phyloP scores from a whole-genome alignment of 2,329 filamentous ascomycete genomes.

The Bimuria novae-zelandiae region DNA sequence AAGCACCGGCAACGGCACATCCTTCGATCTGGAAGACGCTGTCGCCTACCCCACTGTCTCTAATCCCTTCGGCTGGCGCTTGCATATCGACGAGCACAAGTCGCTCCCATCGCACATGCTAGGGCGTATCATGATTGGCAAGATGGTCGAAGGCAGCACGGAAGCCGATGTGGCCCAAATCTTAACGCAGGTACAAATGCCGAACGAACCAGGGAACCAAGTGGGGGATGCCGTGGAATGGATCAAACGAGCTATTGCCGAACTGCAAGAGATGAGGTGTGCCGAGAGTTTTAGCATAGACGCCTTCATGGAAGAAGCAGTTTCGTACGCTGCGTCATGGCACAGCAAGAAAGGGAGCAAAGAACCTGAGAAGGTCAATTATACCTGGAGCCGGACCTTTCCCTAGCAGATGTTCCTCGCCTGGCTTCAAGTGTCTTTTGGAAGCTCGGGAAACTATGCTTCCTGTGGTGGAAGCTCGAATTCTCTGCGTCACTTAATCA shows the following conservation, averaged over 20 bases:
- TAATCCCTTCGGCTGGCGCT: constrained; percentile 20
- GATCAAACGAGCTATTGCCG: constrained; percentile 15
- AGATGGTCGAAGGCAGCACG: constrained; percentile 14
- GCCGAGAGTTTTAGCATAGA: constrained; percentile 20
- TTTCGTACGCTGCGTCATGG: constrained; percentile 12
- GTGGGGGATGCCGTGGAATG: constrained; percentile 15
- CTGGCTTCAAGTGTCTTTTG: neutral
- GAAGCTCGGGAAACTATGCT: neutral
- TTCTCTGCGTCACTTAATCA: no score
- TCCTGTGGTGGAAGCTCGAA: no score
- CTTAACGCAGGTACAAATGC: constrained; percentile 14
- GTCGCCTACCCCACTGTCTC: constrained; percentile 10
- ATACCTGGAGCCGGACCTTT: constrained; percentile 25
- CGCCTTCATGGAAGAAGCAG: constrained; percentile 18
- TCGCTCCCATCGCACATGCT: constrained; percentile 15
- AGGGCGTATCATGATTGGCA: constrained; percentile 22
- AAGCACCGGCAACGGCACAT: constrained; percentile 17
- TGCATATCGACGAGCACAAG: constrained; percentile 16
- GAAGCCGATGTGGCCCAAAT: constrained; percentile 8
- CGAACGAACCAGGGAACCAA: constrained; percentile 14
- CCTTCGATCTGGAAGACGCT: constrained; percentile 17
- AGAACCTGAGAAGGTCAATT: constrained; percentile 19
- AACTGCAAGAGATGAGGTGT: constrained; percentile 16
- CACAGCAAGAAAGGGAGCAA: constrained; percentile 1
- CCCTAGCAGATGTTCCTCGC: constrained; percentile 12